Conservation (phyloP, 2,329 filamentous ascomycete species). For the Monosporascus sp. region DNA sequence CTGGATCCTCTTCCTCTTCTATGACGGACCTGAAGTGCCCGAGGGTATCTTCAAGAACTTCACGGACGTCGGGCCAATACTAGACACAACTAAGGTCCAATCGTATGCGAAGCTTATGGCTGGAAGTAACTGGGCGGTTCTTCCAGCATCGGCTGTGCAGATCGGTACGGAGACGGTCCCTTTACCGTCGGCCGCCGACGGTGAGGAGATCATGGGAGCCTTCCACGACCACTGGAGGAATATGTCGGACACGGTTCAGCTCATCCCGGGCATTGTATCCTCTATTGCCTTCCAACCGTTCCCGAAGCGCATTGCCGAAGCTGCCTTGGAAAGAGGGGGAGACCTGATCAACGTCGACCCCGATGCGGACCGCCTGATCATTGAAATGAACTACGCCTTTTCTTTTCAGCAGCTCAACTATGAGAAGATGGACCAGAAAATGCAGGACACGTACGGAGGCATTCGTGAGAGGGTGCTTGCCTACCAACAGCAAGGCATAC, state of each 20-base stretch:
- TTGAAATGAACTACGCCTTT: slow-evolving; percentile 40
- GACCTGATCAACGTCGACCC: slow-evolving; percentile 37
- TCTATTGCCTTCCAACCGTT: slow-evolving; percentile 36
- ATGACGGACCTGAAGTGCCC: slow-evolving; percentile 51
- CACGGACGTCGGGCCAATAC: slow-evolving; percentile 37
- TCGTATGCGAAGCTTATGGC: slow-evolving; percentile 43
- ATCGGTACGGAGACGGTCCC: slow-evolving; percentile 34
- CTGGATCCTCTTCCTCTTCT: slow-evolving; percentile 60
- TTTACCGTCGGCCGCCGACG: slow-evolving; percentile 22
- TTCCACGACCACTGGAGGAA: slow-evolving; percentile 31
- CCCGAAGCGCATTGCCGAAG: slow-evolving; percentile 29
- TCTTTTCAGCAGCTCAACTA: slow-evolving; percentile 23
- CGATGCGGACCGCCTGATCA: slow-evolving; percentile 33
- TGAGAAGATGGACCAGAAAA: slow-evolving; percentile 25
- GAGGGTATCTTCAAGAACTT: slow-evolving; percentile 52
- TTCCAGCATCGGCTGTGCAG: slow-evolving; percentile 27
- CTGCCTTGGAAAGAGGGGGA: slow-evolving; percentile 25
- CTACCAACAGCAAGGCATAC: slow-evolving; percentile 27
- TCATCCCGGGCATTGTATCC: slow-evolving; percentile 25
- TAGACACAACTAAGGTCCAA: slow-evolving; percentile 42
- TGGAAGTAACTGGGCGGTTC: slow-evolving; percentile 37
- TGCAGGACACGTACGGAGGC: slow-evolving; percentile 31
- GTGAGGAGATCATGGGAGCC: slow-evolving; percentile 23
- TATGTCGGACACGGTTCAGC: slow-evolving; percentile 18
- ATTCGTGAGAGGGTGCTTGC: slow-evolving; percentile 26